Conservation (phyloP, 2,329 filamentous ascomycete species). For the Emergomyces orientalis region DNA sequence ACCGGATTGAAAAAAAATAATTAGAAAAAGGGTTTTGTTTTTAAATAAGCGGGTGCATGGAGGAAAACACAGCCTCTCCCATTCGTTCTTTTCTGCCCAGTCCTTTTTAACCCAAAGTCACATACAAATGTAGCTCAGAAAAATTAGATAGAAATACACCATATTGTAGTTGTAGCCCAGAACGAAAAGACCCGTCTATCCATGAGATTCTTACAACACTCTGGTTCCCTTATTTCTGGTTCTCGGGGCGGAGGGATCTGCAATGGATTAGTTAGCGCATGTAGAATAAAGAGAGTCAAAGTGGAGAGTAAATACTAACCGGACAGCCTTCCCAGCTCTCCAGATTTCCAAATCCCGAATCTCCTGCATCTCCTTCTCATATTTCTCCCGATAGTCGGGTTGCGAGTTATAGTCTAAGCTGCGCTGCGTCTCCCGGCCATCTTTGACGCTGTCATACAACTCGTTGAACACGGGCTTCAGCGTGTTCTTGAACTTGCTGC, state of each 20-base stretch:
- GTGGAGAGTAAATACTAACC: conserved; percentile 43
- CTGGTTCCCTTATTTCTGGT: conserved; percentile 57
- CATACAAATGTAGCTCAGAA: neutral
- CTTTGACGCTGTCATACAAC: conserved; percentile 85
- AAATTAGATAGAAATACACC: neutral
- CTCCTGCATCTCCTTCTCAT: conserved; percentile 97
- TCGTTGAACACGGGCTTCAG: conserved; percentile 98
- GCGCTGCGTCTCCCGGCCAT: conserved; percentile 89
- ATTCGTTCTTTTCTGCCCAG: neutral
- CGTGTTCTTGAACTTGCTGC: conserved; percentile 89
- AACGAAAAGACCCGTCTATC: neutral
- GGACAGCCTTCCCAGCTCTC: conserved; percentile 95
- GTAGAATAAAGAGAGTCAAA: neutral
- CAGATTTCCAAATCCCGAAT: conserved; percentile 98
- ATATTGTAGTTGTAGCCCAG: neutral
- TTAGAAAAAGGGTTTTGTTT: too few species aligned
- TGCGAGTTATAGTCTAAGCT: conserved; percentile 96
- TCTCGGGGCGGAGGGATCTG: conserved; percentile 73
- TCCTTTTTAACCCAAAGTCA: neutral
- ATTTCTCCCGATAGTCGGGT: conserved; percentile 91
- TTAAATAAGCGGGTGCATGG: neutral
- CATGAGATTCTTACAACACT: neutral
- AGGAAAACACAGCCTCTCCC: neutral
- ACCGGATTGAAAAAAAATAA: neutral
- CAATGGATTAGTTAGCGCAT: conserved; percentile 5